These are phyloP conservation scores for Paragyromitra xinjiangensis DNA, from an alignment of 495 filamentous ascomycete species.

Conservation along the genomic window DNA sequence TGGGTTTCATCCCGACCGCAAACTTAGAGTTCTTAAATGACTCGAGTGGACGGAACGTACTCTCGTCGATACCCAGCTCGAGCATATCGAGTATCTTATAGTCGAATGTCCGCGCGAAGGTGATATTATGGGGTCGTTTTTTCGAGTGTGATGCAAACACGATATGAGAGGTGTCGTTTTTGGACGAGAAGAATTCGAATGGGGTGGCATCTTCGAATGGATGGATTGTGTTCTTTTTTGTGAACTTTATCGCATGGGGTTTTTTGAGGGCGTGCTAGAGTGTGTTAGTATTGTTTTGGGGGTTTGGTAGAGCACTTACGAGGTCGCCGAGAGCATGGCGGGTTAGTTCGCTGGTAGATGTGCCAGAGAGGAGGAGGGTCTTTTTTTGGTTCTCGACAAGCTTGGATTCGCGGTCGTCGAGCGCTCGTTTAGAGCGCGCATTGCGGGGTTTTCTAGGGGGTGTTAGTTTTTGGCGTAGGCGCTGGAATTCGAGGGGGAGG, in stretches of 20 bases:
- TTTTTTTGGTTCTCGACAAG: conserved; percentile 84
- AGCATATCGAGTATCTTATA: conserved; percentile 91
- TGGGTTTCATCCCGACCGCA: conserved; percentile 81
- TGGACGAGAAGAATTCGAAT: conserved; percentile 90
- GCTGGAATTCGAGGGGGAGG: conserved; percentile 1
- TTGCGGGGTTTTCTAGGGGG: conserved; percentile 71
- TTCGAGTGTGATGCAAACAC: conserved; percentile 85
- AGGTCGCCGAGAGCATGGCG: conserved; percentile 84
- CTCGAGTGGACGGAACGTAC: conserved; percentile 68
- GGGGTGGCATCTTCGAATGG: conserved; percentile 90
- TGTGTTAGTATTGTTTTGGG: background rate
- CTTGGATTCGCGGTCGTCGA: conserved; percentile 93
- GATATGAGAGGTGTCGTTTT: conserved; percentile 87
- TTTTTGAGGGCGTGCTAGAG: conserved; percentile 73
- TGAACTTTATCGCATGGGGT: conserved; percentile 82
- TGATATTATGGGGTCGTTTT: conserved; percentile 91
- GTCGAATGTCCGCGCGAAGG: conserved; percentile 81
- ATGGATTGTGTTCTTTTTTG: conserved; percentile 92
- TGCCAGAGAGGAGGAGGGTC: conserved; percentile 84
- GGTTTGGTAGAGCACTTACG: conserved; percentile 12
- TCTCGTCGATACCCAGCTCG: conserved; percentile 76
- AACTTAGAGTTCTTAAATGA: conserved; percentile 86
- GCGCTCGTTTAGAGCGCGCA: conserved; percentile 89
- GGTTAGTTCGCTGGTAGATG: conserved; percentile 77
- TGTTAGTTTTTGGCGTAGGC: conserved; percentile 12